Evolutionary conservation across 2,329 filamentous ascomycete species (phyloP).

Genomic region (Amauroascus niger): DNA sequence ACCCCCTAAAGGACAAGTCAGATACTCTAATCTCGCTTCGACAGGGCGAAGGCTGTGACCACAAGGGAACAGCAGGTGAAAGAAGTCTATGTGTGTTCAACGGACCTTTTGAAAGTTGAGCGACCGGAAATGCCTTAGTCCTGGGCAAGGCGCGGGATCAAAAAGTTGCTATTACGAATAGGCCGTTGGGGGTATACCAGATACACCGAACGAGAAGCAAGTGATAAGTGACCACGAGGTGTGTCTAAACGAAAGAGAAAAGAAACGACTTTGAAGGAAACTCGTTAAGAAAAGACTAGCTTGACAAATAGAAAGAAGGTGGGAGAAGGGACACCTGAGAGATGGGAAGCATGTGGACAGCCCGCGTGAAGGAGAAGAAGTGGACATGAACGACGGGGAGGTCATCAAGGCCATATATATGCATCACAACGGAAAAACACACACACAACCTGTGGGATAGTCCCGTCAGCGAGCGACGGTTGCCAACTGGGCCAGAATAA

Average conservation of each 20-base stretch:
- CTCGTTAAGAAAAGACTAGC: slow-evolving; percentile 2
- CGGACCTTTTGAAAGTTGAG: slow-evolving; percentile 3
- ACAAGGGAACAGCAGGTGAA: background rate
- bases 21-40: background rate
- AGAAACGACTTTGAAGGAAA: slow-evolving; percentile 10
- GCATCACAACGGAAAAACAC: background rate
- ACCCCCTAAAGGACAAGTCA: background rate
- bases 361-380: slow-evolving; percentile 3
- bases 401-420: slow-evolving; percentile 7
- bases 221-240: background rate
- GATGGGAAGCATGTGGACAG: slow-evolving; percentile 5
- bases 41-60: background rate
- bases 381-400: background rate
- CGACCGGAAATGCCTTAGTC: background rate
- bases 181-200: slow-evolving; percentile 8
- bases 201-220: background rate
- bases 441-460: background rate
- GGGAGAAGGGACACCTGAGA: slow-evolving; percentile 2
- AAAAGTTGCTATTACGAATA: background rate
- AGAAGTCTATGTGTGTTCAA: background rate
- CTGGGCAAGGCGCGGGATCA: background rate
- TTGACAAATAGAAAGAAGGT: background rate
- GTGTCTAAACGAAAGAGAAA: background rate
- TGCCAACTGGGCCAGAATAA: slow-evolving; percentile 4
- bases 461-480: background rate